These are phyloP conservation scores for Iris pallida DNA, from an alignment of 116 monocot species.

Conservation along the genomic window DNA sequence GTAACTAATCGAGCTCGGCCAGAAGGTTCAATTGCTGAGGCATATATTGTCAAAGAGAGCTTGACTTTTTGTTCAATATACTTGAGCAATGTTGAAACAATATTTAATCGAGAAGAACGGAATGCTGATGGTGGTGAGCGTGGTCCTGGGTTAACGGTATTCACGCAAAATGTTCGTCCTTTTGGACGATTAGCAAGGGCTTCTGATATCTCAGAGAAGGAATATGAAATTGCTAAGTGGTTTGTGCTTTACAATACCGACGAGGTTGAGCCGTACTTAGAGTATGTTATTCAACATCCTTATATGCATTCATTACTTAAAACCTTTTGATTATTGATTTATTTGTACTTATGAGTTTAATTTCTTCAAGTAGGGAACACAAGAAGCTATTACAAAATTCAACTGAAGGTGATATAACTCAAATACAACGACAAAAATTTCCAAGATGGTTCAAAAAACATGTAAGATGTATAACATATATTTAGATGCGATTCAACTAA, in stretches of 20 bases:
- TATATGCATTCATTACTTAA: not conserved
- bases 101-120: not conserved
- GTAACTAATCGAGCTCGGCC: conserved; percentile 6
- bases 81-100: not conserved
- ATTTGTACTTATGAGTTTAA: not conserved
- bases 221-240: too few species aligned
- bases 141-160: too few species aligned
- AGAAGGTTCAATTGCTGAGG: conserved; percentile 16
- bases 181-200: too few species aligned
- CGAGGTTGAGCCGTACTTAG: too few species aligned
- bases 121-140: not conserved
- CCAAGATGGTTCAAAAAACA: too few species aligned
- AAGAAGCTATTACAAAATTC: not conserved
- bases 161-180: too few species aligned
- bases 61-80: conserved; percentile 12
- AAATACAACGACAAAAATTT: not conserved
- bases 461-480: too few species aligned
- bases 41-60: conserved; percentile 4
- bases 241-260: too few species aligned
- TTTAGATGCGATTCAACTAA: too few species aligned
- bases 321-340: not conserved
- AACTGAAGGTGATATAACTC: not conserved
- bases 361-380: not conserved
- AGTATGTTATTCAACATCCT: too few species aligned
- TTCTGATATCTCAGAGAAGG: too few species aligned